Conservation (phyloP, 805 yeast genomes). For the Cyberlindnera lachancei region DNA sequence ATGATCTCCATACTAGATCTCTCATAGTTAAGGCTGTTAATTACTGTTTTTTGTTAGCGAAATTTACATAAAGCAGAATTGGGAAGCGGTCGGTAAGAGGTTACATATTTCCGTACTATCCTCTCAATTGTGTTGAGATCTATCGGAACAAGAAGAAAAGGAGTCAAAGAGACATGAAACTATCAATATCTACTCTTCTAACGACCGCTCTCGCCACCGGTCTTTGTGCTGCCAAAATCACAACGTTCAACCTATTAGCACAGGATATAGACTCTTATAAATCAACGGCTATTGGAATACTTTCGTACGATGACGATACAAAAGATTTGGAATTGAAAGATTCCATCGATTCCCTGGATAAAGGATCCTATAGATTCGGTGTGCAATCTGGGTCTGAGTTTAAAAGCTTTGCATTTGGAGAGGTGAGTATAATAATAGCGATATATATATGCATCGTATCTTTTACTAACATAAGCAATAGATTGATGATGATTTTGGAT, state of each 20-base stretch:
- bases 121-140: no score
- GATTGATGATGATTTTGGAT: conserved; percentile 11
- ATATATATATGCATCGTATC: background rate
- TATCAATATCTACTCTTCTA: background rate
- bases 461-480: background rate
- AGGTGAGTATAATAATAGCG: conserved; percentile 5
- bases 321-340: conserved; percentile 1
- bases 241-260: conserved; percentile 4
- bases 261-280: conserved; percentile 5
- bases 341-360: background rate
- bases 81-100: no score
- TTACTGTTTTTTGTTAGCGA: no score
- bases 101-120: no score
- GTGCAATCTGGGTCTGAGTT: conserved; percentile 10
- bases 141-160: no score
- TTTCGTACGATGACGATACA: conserved; percentile 4
- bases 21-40: no score
- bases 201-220: background rate
- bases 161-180: no score
- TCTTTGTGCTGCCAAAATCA: background rate
- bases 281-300: conserved; percentile 4
- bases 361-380: conserved; percentile 20
- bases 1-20: no score
- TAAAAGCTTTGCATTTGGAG: conserved; percentile 13
- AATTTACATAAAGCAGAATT: no score